These are phyloP conservation scores for Starmerella kuoi DNA, from an alignment of 805 yeast species.

Conservation along the genomic window DNA sequence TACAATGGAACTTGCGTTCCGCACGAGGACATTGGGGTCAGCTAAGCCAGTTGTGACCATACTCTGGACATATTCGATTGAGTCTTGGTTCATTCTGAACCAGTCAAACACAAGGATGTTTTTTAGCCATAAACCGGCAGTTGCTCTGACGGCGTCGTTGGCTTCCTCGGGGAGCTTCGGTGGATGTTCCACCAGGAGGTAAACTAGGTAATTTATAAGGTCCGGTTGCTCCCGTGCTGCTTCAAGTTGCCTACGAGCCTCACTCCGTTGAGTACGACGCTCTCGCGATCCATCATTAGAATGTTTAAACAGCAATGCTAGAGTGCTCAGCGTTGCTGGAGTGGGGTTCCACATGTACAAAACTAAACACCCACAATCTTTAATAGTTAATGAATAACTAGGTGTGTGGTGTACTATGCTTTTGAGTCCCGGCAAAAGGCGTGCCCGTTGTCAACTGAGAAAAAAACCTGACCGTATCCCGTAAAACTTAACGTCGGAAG, in stretches of 20 bases:
- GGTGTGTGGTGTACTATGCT: not conserved
- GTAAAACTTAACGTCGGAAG: too few species aligned
- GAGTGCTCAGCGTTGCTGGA: constrained; percentile 46
- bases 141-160: constrained; percentile 44
- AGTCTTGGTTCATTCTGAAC: constrained; percentile 27
- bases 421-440: not conserved
- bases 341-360: constrained; percentile 52
- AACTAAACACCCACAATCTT: not conserved
- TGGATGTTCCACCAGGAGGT: constrained; percentile 48
- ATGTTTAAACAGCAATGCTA: constrained; percentile 55
- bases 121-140: constrained; percentile 79
- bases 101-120: constrained; percentile 44
- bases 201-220: constrained; percentile 66
- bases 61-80: constrained; percentile 37
- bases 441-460: too few species aligned
- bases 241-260: constrained; percentile 62
- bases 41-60: constrained; percentile 38
- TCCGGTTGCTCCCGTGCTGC: constrained; percentile 63
- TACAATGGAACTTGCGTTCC: constrained; percentile 84
- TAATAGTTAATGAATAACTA: not conserved
- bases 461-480: too few species aligned
- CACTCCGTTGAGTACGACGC: constrained; percentile 20
- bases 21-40: constrained; percentile 46
- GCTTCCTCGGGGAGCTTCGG: constrained; percentile 35
- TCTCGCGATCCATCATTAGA: constrained; percentile 34